Evolutionary conservation across 202 grass and related monocot species (phyloP).

Genomic region (Elaeis oleifera): DNA sequence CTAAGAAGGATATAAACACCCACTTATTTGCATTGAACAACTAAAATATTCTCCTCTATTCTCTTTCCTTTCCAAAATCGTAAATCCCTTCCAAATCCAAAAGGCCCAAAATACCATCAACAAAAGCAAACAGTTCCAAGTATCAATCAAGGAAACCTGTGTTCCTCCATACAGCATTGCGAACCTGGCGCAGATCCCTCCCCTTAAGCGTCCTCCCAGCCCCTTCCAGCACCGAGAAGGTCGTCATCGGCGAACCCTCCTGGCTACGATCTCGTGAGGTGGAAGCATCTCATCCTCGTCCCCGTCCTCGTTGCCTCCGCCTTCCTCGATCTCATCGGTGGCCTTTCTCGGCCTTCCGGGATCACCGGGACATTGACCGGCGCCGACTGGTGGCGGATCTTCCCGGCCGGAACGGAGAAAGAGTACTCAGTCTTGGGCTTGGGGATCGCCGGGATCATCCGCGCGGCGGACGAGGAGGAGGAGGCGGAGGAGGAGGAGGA

Average conservation of each 20-base stretch:
- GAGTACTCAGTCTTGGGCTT: slow-evolving; percentile 6
- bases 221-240: slow-evolving; percentile 21
- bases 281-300: slow-evolving; percentile 12
- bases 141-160: too few relatives aligned
- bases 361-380: slow-evolving; percentile 11
- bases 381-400: slow-evolving; percentile 14
- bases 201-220: slow-evolving; percentile 23
- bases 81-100: too few relatives aligned
- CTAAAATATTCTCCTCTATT: too few relatives aligned
- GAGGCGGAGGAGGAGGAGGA: background rate
- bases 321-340: background rate
- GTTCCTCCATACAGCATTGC: slow-evolving; percentile 14
- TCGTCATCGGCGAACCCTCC: slow-evolving; percentile 4
- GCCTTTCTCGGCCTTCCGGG: background rate
- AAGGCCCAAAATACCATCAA: too few relatives aligned
- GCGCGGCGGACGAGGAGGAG: slow-evolving; percentile 3
- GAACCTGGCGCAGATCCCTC: slow-evolving; percentile 18
- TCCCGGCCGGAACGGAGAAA: slow-evolving; percentile 5
- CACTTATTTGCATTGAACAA: too few relatives aligned
- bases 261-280: slow-evolving; percentile 21
- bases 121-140: too few relatives aligned
- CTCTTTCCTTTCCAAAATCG: too few relatives aligned
- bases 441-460: background rate
- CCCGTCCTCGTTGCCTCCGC: background rate
- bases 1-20: too few relatives aligned